Conservation (phyloP, 2,329 filamentous ascomycete species). For the Hypoxylon rubiginosum region DNA sequence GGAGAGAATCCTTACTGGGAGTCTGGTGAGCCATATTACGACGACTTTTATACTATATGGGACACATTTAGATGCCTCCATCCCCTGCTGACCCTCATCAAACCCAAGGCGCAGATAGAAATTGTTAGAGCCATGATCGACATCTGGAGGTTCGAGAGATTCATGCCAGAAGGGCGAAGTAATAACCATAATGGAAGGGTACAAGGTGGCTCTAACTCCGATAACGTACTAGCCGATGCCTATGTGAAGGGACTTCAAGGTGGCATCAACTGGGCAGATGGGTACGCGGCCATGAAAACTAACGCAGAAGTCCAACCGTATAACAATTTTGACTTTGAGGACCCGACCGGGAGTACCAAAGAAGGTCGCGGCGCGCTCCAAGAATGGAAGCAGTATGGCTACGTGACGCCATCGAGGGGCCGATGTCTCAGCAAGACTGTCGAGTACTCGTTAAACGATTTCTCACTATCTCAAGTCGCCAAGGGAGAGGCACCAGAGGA, state of each 20-base stretch:
- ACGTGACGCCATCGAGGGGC: slow-evolving; percentile 66
- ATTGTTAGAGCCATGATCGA: slow-evolving; percentile 70
- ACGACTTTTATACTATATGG: slow-evolving; percentile 73
- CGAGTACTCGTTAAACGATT: slow-evolving; percentile 72
- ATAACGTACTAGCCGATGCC: slow-evolving; percentile 72
- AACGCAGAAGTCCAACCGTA: slow-evolving; percentile 68
- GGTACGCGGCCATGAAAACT: slow-evolving; percentile 66
- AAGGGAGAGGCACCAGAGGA: slow-evolving; percentile 64
- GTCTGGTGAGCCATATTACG: slow-evolving; percentile 68
- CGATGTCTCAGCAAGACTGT: slow-evolving; percentile 68
- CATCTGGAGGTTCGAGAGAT: slow-evolving; percentile 68
- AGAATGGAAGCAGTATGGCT: slow-evolving; percentile 70
- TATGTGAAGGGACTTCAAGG: slow-evolving; percentile 66
- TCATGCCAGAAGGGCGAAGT: slow-evolving; percentile 66
- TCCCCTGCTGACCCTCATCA: slow-evolving; percentile 66
- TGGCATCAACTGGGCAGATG: slow-evolving; percentile 67
- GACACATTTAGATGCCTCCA: slow-evolving; percentile 67
- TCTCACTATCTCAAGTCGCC: slow-evolving; percentile 67
- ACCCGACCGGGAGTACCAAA: slow-evolving; percentile 66
- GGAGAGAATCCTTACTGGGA: slow-evolving; percentile 71
- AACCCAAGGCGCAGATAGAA: slow-evolving; percentile 65
- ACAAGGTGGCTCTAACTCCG: slow-evolving; percentile 71
- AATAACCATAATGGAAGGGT: slow-evolving; percentile 70
- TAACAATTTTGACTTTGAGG: slow-evolving; percentile 63
- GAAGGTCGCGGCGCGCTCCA: slow-evolving; percentile 70